Base-by-base conservation (phyloP, 495 filamentous ascomycete genomes). In the Lichina pygmaea region DNA sequence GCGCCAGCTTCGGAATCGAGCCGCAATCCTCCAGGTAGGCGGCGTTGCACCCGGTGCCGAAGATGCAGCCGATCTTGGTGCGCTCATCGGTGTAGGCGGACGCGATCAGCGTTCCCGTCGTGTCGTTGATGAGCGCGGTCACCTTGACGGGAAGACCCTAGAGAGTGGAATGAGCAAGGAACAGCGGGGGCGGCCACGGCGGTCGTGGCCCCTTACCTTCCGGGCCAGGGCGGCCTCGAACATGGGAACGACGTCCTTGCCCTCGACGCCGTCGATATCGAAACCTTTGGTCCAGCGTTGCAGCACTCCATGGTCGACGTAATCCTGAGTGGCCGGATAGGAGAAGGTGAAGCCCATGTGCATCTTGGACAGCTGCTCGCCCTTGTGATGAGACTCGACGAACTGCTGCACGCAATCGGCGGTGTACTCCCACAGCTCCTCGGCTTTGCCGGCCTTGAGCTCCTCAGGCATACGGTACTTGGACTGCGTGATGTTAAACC, bases 281-380 rank as follows among this genome's bases (percentile, higher is more conserved):
- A 97, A 97, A 3, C 89, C 89, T 67, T 97, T 97, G 48, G 89
- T 97, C 89, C 89, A 97, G 49, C 91, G 77, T 59, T 97, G 89
- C 49, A 97, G 67, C 39, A 94, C 67, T 53, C 89, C 89, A 56
- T 94, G 83, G 55, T 97, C 83, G 54, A 97, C 85, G 62, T 91
- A 93, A 36, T 94, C 73, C 60, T 97, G 89, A 10, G 84, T 89
- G 31, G 85, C 91, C 3, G 89, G 89, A 56, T 94, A 97, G 8
- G 89, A 95, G 65, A 97, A 97, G 46, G 89, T 97, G 65, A 97
- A 97, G 58, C 89, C 91, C 40, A 95, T 72, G 6, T 81, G 81
- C 15, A 94, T 62, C 53, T 73, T 70, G 44, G 56, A 60, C 33
- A 75, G 48, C 49, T 79, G 68, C 58, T 74, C 67, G 40, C 61